phyloP scores from a whole-genome alignment of 148 eudicot species.

The Chenopodium formosanum region DNA sequence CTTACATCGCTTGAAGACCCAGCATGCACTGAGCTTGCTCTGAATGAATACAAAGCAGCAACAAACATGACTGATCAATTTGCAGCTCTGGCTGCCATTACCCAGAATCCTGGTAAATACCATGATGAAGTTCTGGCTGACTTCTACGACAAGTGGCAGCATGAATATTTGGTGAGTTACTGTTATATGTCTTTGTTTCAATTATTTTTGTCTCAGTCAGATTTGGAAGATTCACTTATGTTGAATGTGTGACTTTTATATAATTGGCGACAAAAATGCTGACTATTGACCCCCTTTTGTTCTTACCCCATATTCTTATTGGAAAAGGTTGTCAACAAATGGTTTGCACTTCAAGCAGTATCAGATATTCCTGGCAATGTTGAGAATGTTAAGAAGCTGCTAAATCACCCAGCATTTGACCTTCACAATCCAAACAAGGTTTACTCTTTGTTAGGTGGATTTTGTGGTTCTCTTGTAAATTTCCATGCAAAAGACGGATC shows the following conservation, averaged over 20 bases:
- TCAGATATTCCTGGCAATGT: slow-evolving; percentile 87
- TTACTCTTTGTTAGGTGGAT: slow-evolving; percentile 81
- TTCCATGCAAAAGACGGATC: slow-evolving; percentile 98
- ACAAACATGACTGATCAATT: slow-evolving; percentile 95
- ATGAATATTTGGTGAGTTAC: slow-evolving; percentile 69
- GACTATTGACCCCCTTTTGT: background rate
- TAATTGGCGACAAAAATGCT: background rate
- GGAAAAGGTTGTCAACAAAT: slow-evolving; percentile 80
- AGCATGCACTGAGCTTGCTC: slow-evolving; percentile 63
- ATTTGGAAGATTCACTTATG: background rate
- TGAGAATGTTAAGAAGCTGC: slow-evolving; percentile 75
- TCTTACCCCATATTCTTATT: background rate
- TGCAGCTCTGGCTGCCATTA: slow-evolving; percentile 78
- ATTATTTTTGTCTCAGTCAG: background rate
- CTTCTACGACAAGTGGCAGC: slow-evolving; percentile 88
- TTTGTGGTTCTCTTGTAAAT: slow-evolving; percentile 87
- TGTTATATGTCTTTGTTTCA: background rate
- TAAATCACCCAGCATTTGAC: slow-evolving; percentile 89
- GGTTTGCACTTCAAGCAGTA: slow-evolving; percentile 92
- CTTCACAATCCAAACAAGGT: slow-evolving; percentile 95
- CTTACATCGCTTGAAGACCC: slow-evolving; percentile 67
- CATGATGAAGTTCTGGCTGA: slow-evolving; percentile 82
- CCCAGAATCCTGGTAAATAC: slow-evolving; percentile 71
- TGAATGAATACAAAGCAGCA: slow-evolving; percentile 79
- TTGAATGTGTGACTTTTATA: background rate